A percentile compares a stretch with the other conserved stretches of the same genome.
Conservation (phyloP, 495 filamentous ascomycete genomes). For the Penicillium robsamsonii region DNA sequence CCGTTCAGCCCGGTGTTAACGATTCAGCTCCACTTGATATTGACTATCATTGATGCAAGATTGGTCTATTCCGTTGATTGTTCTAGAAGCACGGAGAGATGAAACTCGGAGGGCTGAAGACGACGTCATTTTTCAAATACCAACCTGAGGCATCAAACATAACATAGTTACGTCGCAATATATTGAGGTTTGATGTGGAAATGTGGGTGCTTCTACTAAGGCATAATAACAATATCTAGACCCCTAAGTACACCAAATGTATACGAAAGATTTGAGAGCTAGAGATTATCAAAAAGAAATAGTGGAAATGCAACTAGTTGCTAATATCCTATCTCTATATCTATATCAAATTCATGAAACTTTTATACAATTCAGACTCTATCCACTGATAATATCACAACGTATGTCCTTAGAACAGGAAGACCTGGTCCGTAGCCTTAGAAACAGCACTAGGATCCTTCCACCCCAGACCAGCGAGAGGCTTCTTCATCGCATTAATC, state of each 20-base stretch:
- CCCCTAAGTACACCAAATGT: no score
- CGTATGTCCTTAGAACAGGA: slow-evolving; percentile 22
- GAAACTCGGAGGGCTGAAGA: no score
- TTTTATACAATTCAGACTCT: background rate
- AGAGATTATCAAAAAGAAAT: background rate
- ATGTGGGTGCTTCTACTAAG: no score
- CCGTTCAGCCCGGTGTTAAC: background rate
- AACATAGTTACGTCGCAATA: no score
- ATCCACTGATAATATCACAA: background rate
- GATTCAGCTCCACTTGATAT: background rate
- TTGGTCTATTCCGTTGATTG: background rate
- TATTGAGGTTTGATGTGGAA: no score
- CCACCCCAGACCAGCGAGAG: slow-evolving; percentile 28
- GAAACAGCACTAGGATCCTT: slow-evolving; percentile 28
- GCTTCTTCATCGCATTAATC: slow-evolving; percentile 33
- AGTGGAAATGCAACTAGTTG: background rate
- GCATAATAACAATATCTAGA: no score
- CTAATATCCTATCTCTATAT: background rate
- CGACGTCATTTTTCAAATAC: background rate
- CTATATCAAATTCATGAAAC: background rate
- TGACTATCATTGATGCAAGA: background rate
- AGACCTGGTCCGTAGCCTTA: slow-evolving; percentile 33
- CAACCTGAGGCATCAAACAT: background rate
- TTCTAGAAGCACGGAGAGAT: background rate
- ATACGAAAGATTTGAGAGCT: no score